Base-by-base conservation (phyloP, 2,329 filamentous ascomycete genomes). In the Fusarium camptoceras region DNA sequence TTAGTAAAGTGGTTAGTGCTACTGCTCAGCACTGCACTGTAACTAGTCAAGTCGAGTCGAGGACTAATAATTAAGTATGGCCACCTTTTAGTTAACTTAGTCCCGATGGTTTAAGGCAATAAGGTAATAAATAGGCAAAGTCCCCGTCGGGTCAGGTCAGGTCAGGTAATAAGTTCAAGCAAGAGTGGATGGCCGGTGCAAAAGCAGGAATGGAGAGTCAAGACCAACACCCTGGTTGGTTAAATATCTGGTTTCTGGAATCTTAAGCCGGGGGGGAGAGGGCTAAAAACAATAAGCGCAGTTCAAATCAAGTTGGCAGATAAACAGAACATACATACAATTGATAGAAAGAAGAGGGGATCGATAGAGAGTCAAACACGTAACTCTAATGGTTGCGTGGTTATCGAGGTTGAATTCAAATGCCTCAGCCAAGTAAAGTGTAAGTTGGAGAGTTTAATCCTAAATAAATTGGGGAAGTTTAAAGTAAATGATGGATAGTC, bases 161-260 rank as follows among this genome's bases (percentile, higher is more conserved):
- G 46, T 64, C 59, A 64, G 42, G 58, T 55, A 64, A 49, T 50
- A 58, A 50, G 39, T 53, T 37, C n/a, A 46, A 50, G 18, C n/a
- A 46, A 50, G 18, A 66, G 62, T 62, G 64, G 62, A 66, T 66
- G 62, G 56, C 25, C 30, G 41, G 63, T 37, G 60, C 55, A 48
- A 54, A 70, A 71, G 54, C 68, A 74, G 73, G 73, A 75, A 75
- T 75, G 72, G 60, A 70, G 57, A 70, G 54, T 55, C 53, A 63
- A 60, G 70, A 65, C 47, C 48, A 50, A 70, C 42, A 73, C 56
- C 68, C 73, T 75, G 73, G 73, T 75, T 75, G 73, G 73, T 64
- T 66, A 64, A 75, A 60, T 51, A 75, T 75, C 65, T 71, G 68
- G 59, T 71, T 65, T 75, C 70, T 73, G 73, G 73, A 75, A 75